Evolutionary conservation across 805 yeast species (phyloP).

Genomic region (Myxozyma nipponensis): DNA sequence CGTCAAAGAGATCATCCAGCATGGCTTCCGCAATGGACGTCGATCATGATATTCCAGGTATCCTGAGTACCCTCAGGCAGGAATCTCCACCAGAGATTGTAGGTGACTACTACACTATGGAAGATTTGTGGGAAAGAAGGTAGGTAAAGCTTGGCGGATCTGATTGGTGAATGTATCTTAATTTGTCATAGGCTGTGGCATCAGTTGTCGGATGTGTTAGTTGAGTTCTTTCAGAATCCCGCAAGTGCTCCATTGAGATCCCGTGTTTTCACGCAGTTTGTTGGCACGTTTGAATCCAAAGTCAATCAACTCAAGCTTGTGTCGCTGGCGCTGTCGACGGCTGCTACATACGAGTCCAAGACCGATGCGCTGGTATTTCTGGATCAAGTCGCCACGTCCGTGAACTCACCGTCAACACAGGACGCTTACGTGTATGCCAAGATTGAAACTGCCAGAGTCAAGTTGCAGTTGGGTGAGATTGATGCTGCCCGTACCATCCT

Average conservation of each 20-base stretch:
- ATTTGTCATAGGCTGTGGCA: conserved; percentile 61
- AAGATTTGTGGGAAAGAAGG: conserved; percentile 81
- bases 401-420: conserved; percentile 42
- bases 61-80: conserved; percentile 58
- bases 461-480: conserved; percentile 52
- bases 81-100: conserved; percentile 64
- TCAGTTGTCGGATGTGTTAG: conserved; percentile 72
- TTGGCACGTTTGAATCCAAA: conserved; percentile 60
- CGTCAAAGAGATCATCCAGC: not conserved
- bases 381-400: conserved; percentile 43
- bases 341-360: conserved; percentile 42
- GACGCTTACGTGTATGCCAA: conserved; percentile 59
- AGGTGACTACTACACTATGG: conserved; percentile 62
- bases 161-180: not conserved
- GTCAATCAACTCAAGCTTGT: conserved; percentile 77
- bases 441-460: conserved; percentile 71
- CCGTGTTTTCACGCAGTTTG: conserved; percentile 67
- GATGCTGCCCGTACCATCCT: conserved; percentile 64
- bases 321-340: conserved; percentile 60
- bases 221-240: conserved; percentile 55
- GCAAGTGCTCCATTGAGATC: conserved; percentile 54
- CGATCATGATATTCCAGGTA: conserved; percentile 43
- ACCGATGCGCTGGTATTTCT: conserved; percentile 53
- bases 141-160: conserved; percentile 14
- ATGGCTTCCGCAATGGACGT: conserved; percentile 28